Evolutionary conservation across 2,329 filamentous ascomycete species (phyloP).

Genomic region (Colletotrichum sublineola): DNA sequence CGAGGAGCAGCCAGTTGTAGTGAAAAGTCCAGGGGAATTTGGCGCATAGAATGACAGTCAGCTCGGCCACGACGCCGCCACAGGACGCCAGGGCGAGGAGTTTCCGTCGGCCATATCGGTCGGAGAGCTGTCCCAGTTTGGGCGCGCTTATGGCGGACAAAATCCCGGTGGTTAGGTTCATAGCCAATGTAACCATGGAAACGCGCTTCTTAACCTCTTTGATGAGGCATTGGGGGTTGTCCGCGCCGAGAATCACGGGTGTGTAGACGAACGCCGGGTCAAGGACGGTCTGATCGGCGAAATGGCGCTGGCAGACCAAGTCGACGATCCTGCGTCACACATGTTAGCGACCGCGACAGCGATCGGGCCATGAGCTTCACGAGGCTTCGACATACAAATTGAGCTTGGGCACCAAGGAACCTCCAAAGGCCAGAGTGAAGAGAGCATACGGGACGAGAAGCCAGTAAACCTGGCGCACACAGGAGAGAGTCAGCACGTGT

Average conservation of each 20-base stretch:
- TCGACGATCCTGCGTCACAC: slow-evolving; percentile 71
- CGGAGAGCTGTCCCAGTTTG: slow-evolving; percentile 86
- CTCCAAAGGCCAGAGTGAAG: slow-evolving; percentile 88
- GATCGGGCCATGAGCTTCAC: background rate
- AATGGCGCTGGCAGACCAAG: slow-evolving; percentile 87
- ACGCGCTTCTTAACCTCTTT: slow-evolving; percentile 83
- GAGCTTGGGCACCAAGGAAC: slow-evolving; percentile 85
- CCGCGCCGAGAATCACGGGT: slow-evolving; percentile 75
- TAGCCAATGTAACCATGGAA: slow-evolving; percentile 82
- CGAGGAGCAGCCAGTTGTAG: slow-evolving; percentile 84
- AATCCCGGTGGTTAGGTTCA: slow-evolving; percentile 80
- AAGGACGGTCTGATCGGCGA: slow-evolving; percentile 72
- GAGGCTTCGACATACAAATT: slow-evolving; percentile 70
- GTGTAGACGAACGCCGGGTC: slow-evolving; percentile 72
- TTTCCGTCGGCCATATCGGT: slow-evolving; percentile 84
- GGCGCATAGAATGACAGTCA: slow-evolving; percentile 83
- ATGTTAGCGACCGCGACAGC: slow-evolving; percentile 24
- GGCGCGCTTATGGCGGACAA: slow-evolving; percentile 86
- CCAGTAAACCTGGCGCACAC: slow-evolving; percentile 77
- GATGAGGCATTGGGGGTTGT: slow-evolving; percentile 84
- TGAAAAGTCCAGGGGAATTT: slow-evolving; percentile 79
- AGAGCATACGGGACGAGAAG: slow-evolving; percentile 83
- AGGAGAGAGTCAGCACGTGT: slow-evolving; percentile 26
- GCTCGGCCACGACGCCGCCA: slow-evolving; percentile 81
- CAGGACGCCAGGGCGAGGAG: slow-evolving; percentile 80